Conservation (phyloP, 1,284 basidiomycete genomes). For the Porogramme epimiltina region DNA sequence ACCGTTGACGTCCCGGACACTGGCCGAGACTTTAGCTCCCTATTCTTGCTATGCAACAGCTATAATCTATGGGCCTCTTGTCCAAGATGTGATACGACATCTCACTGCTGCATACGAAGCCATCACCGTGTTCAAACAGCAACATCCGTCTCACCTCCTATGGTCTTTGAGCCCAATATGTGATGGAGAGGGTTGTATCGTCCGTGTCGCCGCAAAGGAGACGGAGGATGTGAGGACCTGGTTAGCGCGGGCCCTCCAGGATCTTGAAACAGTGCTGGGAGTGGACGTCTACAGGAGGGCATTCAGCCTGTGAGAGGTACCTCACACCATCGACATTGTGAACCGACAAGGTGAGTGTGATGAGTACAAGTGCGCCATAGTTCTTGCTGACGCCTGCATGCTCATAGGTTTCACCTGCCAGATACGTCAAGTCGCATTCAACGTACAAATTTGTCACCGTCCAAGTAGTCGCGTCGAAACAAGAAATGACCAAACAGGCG, state of each 20-base stretch:
- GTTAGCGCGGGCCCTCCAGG: conserved; percentile 55
- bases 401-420: too few relatives aligned
- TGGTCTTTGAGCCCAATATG: conserved; percentile 76
- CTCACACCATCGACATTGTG: too few relatives aligned
- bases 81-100: conserved; percentile 43
- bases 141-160: conserved; percentile 56
- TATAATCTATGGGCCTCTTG: conserved; percentile 69
- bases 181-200: conserved; percentile 49
- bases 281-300: conserved; percentile 63
- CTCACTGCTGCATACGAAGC: conserved; percentile 53
- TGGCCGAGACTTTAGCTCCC: conserved; percentile 67
- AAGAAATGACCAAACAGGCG: too few relatives aligned
- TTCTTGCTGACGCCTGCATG: too few relatives aligned
- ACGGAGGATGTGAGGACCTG: conserved; percentile 74
- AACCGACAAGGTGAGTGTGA: too few relatives aligned
- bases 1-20: conserved; percentile 42
- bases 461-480: too few relatives aligned
- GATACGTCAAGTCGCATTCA: too few relatives aligned
- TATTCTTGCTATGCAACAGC: conserved; percentile 88
- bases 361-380: too few relatives aligned
- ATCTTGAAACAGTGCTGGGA: conserved; percentile 59
- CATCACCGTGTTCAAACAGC: conserved; percentile 63
- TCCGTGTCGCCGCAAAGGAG: conserved; percentile 74
- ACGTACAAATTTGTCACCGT: too few relatives aligned
- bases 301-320: conserved; percentile 36